Evolutionary conservation across 441 rosid genomes (phyloP).

Genomic region (Gossypium trilobum): DNA sequence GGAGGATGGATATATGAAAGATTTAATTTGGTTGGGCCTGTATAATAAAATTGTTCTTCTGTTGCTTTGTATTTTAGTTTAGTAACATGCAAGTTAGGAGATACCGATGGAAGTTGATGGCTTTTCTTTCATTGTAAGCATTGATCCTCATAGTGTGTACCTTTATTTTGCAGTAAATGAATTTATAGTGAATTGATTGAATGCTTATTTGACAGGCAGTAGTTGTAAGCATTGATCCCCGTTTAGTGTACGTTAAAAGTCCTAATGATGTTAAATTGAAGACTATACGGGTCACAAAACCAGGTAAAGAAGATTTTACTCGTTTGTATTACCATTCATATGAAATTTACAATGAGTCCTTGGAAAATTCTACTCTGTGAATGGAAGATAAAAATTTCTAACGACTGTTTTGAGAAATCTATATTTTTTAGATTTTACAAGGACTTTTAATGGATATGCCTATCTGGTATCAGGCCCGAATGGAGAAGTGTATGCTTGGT

Average conservation of each 20-base stretch:
- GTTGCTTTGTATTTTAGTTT: not conserved
- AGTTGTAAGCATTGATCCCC: slow-evolving; percentile 95
- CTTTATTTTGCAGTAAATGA: not conserved
- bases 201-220: slow-evolving; percentile 60
- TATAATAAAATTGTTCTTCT: not conserved
- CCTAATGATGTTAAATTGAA: slow-evolving; percentile 68
- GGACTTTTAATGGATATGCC: slow-evolving; percentile 4
- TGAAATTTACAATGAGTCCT: not conserved
- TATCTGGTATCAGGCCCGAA: slow-evolving; percentile 55
- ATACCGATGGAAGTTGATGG: not conserved
- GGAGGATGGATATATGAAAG: not conserved
- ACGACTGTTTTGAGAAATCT: not conserved
- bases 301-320: slow-evolving; percentile 35
- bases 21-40: not conserved
- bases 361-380: not conserved
- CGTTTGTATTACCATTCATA: slow-evolving; percentile 7
- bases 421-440: not conserved
- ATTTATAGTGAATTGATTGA: slow-evolving; percentile 7
- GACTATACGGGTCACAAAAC: slow-evolving; percentile 47
- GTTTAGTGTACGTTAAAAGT: slow-evolving; percentile 57
- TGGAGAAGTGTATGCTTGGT: slow-evolving; percentile 94
- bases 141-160: not conserved
- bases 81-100: not conserved
- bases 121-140: not conserved
- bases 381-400: not conserved